Conservation (phyloP, 305 asterid species). For the Fraxinus xanthoxyloides region DNA sequence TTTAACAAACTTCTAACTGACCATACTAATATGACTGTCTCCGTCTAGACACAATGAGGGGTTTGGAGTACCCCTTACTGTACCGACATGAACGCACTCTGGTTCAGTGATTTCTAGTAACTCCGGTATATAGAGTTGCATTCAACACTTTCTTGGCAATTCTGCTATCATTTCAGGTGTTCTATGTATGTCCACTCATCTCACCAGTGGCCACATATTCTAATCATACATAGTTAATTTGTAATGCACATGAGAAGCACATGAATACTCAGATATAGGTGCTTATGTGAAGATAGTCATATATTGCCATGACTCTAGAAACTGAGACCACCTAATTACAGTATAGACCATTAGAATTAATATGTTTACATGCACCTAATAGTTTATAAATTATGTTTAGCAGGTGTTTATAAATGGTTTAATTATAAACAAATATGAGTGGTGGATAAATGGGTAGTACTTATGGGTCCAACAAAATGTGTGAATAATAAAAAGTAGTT, state of each 20-base stretch:
- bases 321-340: neutral
- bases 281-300: neutral
- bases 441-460: neutral
- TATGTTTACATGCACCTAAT: neutral
- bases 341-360: neutral
- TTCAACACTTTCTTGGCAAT: neutral
- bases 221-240: neutral
- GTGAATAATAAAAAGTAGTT: neutral
- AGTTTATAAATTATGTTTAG: neutral
- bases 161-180: neutral
- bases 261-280: neutral
- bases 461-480: neutral
- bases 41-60: neutral
- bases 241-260: neutral
- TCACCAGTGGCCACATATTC: neutral
- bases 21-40: neutral
- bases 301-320: neutral
- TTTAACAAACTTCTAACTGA: neutral
- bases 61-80: neutral
- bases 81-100: neutral
- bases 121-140: neutral
- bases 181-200: neutral
- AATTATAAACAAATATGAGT: neutral
- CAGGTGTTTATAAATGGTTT: neutral
- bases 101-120: neutral